These are phyloP conservation scores for Arthrobotrys megalospora DNA, from an alignment of 2,329 filamentous ascomycete genomes.

Conservation along the genomic window DNA sequence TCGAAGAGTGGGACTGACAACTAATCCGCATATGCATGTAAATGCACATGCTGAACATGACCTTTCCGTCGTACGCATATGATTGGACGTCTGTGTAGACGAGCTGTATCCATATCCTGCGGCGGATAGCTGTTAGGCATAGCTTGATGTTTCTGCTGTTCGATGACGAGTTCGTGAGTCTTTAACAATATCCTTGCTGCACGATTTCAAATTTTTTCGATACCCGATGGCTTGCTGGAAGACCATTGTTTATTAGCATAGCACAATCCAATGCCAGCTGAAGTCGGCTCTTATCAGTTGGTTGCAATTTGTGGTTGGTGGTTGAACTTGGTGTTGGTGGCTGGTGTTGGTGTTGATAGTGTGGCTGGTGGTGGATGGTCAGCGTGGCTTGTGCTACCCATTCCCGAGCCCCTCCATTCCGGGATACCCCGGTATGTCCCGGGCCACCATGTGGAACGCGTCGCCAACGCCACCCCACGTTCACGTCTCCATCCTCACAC, in stretches of 20 bases:
- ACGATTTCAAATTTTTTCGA: neutral
- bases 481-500: neutral
- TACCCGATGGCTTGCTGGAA: neutral
- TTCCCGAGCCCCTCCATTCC: neutral
- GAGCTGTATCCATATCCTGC: neutral
- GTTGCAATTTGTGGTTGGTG: neutral
- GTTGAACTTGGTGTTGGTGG: conserved; percentile 21
- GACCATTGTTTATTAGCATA: neutral
- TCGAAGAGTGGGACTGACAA: neutral
- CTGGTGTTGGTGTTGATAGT: neutral
- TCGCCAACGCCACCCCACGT: conserved; percentile 9
- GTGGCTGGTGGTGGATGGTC: neutral
- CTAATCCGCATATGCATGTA: conserved; percentile 29
- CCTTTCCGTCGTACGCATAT: neutral
- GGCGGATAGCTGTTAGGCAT: neutral
- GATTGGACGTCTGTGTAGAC: conserved; percentile 1
- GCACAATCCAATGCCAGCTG: neutral
- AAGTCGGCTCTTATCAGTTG: neutral
- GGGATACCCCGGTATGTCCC: conserved; percentile 1
- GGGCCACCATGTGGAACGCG: conserved; percentile 8
- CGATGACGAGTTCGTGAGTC: neutral
- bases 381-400: neutral
- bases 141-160: neutral
- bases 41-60: conserved; percentile 15
- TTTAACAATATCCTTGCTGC: conserved; percentile 9